Evolutionary conservation across 352 stramenopile species (phyloP), one percentile per base, ranked within the genome.

Genomic region (Halophytophthora batemanensis): DNA sequence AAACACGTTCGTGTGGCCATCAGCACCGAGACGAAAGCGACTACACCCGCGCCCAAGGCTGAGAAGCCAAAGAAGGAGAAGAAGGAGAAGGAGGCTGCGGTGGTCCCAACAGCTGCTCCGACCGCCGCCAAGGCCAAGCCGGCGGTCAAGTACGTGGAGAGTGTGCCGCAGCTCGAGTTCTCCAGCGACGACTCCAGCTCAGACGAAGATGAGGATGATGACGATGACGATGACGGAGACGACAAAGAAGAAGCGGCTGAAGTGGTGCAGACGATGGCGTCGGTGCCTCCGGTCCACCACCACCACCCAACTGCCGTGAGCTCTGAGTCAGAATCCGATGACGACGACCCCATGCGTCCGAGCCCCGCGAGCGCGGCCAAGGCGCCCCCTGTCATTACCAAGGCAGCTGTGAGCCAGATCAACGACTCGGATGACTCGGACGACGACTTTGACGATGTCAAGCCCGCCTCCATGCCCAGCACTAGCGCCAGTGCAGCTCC

Each of bases 121-220:
- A 11, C 23, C 18, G 48, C 29, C n/a, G n/a, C 41, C 17, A 50
- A 42, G 12, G 31, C 25, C 2, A 18, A 25, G 3, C 31, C 57
- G 1, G 50, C 52, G 6, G 56, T 65, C 6, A 4, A 53, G 33
- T 87, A 86, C 37, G 61, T 85, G 10, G 69, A 87, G 33, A 87
- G 74, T 21, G 64, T 87, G 0, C 79, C 79, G 18, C 64, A 77
- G 52, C 71, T 79, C 41, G 66, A 81, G 2, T 53, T 90, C 39
- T 76, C 77, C 1, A 86, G 74, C 56, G 60, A 61, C 18, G 70
- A 75, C 23, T 79, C 71, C 8, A 67, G 77, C 28, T 74, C 69
- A 23, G 61, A 71, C 2, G 46, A 53, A 36, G 48, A 45, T 43
- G 19, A 48, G 46, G 28, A 61, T 42, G 39, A 56, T 1, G 43